phyloP scores from a whole-genome alignment of 1,284 basidiomycete species.

The Irpex sp. region DNA sequence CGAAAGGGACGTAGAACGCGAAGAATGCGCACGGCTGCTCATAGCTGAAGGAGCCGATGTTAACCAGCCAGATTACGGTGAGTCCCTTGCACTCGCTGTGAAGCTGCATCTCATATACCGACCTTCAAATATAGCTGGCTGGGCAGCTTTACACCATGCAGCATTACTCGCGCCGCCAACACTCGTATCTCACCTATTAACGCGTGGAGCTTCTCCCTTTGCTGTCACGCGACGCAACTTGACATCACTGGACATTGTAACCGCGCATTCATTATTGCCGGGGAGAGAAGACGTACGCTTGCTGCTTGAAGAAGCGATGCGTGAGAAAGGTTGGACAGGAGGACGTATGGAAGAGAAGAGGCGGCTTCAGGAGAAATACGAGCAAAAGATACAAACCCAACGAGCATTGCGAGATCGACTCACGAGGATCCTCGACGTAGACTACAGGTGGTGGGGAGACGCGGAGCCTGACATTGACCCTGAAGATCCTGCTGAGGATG shows the following conservation, averaged over 20 bases:
- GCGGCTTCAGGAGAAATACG: slow-evolving; percentile 51
- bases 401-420: slow-evolving; percentile 51
- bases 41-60: slow-evolving; percentile 78
- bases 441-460: slow-evolving; percentile 64
- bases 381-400: slow-evolving; percentile 51
- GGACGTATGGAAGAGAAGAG: slow-evolving; percentile 63
- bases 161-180: slow-evolving; percentile 87
- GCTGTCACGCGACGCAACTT: slow-evolving; percentile 72
- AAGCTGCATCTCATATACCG: background rate
- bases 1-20: slow-evolving; percentile 81
- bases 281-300: slow-evolving; percentile 79
- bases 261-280: slow-evolving; percentile 73
- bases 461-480: slow-evolving; percentile 28
- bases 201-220: slow-evolving; percentile 84
- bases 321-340: slow-evolving; percentile 69
- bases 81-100: slow-evolving; percentile 18
- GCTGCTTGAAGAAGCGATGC: slow-evolving; percentile 80
- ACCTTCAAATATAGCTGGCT: slow-evolving; percentile 63
- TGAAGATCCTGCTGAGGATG: slow-evolving; percentile 36
- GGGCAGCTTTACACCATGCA: slow-evolving; percentile 96
- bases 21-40: slow-evolving; percentile 83
- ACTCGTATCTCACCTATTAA: slow-evolving; percentile 88
- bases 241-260: slow-evolving; percentile 83
- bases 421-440: slow-evolving; percentile 51
- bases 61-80: slow-evolving; percentile 60